Evolutionary conservation across 805 yeast species (phyloP).

Genomic region (Scheffersomyces spartinae): DNA sequence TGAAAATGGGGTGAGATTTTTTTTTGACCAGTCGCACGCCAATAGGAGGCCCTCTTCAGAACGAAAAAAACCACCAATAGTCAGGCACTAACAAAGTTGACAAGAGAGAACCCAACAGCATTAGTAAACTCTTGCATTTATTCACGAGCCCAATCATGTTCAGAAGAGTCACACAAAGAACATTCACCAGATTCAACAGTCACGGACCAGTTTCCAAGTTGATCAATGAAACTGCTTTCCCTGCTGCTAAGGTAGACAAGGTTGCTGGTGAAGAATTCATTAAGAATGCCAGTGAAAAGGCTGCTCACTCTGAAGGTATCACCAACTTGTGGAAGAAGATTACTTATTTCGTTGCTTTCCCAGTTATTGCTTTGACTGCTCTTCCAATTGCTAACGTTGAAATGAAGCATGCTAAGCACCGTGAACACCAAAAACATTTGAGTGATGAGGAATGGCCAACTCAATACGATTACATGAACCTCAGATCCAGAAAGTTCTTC

Average conservation of each 20-base stretch:
- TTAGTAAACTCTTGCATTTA: too few relatives aligned
- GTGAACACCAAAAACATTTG: constrained; percentile 60
- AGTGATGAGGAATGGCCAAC: constrained; percentile 89
- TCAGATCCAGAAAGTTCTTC: constrained; percentile 80
- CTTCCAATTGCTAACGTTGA: constrained; percentile 76
- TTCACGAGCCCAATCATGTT: too few relatives aligned
- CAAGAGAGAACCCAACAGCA: too few relatives aligned
- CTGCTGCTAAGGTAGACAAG: constrained; percentile 28
- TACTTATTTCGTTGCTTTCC: constrained; percentile 69
- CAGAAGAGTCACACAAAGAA: constrained; percentile 23
- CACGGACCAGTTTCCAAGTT: constrained; percentile 26
- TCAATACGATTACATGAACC: constrained; percentile 84
- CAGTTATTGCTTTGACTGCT: constrained; percentile 67
- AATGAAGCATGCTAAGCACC: constrained; percentile 82
- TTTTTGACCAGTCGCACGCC: too few relatives aligned
- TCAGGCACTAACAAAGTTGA: too few relatives aligned
- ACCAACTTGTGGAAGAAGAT: constrained; percentile 78
- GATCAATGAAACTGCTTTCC: constrained; percentile 28
- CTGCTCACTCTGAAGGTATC: constrained; percentile 71
- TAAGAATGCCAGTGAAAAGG: constrained; percentile 48
- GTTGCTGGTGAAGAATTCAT: constrained; percentile 65
- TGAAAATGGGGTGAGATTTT: too few relatives aligned
- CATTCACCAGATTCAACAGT: constrained; percentile 27
- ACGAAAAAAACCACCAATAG: too few relatives aligned
- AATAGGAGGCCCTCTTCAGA: too few relatives aligned